These are phyloP conservation scores for Alternaria longipes DNA, from an alignment of 2,329 filamentous ascomycete species.

Conservation along the genomic window DNA sequence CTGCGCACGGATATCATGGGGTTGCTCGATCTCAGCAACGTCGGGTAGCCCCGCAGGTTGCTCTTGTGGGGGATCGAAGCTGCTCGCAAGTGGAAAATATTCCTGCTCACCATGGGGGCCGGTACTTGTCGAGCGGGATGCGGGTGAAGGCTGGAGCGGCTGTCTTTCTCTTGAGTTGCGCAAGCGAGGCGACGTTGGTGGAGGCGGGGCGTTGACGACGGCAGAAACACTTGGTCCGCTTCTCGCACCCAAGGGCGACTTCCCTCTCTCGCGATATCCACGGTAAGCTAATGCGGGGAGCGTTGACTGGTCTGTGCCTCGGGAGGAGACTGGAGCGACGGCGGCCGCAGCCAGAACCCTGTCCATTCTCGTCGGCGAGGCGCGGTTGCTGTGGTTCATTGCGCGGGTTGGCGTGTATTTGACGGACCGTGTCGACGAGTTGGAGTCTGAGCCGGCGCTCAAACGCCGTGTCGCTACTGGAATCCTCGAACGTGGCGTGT, in stretches of 20 bases:
- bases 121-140: constrained; percentile 27
- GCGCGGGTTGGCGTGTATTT: constrained; percentile 39
- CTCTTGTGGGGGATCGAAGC: constrained; percentile 24
- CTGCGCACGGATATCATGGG: constrained; percentile 11
- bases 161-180: constrained; percentile 48
- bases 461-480: constrained; percentile 43
- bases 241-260: constrained; percentile 35
- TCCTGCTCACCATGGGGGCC: constrained; percentile 34
- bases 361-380: constrained; percentile 39
- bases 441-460: constrained; percentile 48
- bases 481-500: constrained; percentile 46
- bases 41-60: constrained; percentile 7
- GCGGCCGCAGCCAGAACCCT: constrained; percentile 25
- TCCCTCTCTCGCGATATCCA: constrained; percentile 44
- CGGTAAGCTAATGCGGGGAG: constrained; percentile 45
- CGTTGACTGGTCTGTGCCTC: constrained; percentile 28
- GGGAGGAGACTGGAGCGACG: constrained; percentile 12
- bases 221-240: constrained; percentile 41
- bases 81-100: constrained; percentile 34
- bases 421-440: constrained; percentile 46
- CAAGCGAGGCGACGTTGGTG: constrained; percentile 45
- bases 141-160: constrained; percentile 37
- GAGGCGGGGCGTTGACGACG: constrained; percentile 41
- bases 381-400: constrained; percentile 34
- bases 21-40: constrained; percentile 10